phyloP scores from a whole-genome alignment of 1,284 basidiomycete genomes.

The Moesziomyces antarcticus region DNA sequence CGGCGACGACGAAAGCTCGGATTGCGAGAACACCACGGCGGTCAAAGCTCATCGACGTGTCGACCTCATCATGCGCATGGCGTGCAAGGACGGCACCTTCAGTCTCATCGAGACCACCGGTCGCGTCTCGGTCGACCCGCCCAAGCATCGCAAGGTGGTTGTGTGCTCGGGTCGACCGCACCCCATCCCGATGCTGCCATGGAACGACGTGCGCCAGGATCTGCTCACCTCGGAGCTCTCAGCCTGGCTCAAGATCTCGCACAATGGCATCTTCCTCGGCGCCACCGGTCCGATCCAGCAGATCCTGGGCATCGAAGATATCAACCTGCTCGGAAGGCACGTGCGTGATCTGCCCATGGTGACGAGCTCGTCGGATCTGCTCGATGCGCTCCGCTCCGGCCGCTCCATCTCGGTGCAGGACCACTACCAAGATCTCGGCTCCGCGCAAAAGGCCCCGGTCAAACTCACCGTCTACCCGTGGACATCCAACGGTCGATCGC shows the following conservation, averaged over 20 bases:
- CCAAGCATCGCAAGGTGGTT: constrained; percentile 51
- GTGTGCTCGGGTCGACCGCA: constrained; percentile 48
- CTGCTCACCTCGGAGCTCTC: constrained; percentile 24
- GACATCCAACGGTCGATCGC: constrained; percentile 45
- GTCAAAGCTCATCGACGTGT: constrained; percentile 37
- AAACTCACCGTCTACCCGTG: constrained; percentile 51
- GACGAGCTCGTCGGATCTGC: constrained; percentile 39
- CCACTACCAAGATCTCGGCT: constrained; percentile 18
- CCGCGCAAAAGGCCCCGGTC: constrained; percentile 25
- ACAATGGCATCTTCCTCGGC: constrained; percentile 51
- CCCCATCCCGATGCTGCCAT: constrained; percentile 48
- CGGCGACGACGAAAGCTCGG: constrained; percentile 19
- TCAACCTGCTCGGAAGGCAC: constrained; percentile 40
- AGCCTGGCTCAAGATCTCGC: constrained; percentile 48
- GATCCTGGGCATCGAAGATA: constrained; percentile 45
- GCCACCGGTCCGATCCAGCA: constrained; percentile 42
- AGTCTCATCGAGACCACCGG: constrained; percentile 47
- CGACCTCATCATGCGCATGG: constrained; percentile 50
- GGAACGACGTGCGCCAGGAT: constrained; percentile 44
- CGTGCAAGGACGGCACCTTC: constrained; percentile 38
- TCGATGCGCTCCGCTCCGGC: constrained; percentile 39
- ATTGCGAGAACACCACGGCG: constrained; percentile 23
- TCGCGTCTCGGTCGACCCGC: constrained; percentile 43
- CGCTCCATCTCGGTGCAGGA: constrained; percentile 47
- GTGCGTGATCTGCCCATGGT: constrained; percentile 50